Conservation (phyloP, 1,284 basidiomycete genomes). For the Ustilago xerochloae region DNA sequence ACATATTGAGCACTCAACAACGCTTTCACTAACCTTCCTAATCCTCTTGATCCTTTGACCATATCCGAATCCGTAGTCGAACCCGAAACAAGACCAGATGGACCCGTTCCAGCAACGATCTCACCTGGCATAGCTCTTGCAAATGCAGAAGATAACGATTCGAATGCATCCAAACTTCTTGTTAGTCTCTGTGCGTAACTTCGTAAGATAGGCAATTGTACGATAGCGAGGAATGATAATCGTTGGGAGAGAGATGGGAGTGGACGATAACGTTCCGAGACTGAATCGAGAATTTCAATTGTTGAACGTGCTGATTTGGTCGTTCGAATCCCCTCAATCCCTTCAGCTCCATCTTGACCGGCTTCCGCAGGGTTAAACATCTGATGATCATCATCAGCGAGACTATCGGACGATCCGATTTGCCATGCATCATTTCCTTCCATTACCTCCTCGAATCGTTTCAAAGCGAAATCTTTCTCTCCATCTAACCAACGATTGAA, state of each 20-base stretch:
- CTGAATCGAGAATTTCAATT: slow-evolving; percentile 51
- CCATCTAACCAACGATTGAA: slow-evolving; percentile 83
- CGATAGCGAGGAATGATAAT: slow-evolving; percentile 81
- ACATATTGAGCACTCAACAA: slow-evolving; percentile 54
- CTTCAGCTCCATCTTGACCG: background rate
- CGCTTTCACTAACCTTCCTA: slow-evolving; percentile 61
- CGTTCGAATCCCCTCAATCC: slow-evolving; percentile 26
- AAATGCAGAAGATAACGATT: slow-evolving; percentile 76
- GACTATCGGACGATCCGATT: slow-evolving; percentile 75
- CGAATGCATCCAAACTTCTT: slow-evolving; percentile 89
- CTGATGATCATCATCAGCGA: slow-evolving; percentile 72
- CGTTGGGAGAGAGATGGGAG: slow-evolving; percentile 82
- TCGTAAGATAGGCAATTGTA: slow-evolving; percentile 86
- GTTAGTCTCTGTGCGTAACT: slow-evolving; percentile 81
- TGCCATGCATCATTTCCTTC: slow-evolving; percentile 85
- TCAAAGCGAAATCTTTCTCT: slow-evolving; percentile 76
- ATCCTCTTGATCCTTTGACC: slow-evolving; percentile 62
- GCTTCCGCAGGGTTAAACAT: slow-evolving; percentile 1
- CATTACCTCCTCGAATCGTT: slow-evolving; percentile 84
- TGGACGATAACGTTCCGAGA: slow-evolving; percentile 84
- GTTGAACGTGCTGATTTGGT: slow-evolving; percentile 54
- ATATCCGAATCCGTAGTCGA: slow-evolving; percentile 48
- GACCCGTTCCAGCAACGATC: slow-evolving; percentile 32
- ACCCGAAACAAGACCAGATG: slow-evolving; percentile 11
- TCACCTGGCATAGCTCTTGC: slow-evolving; percentile 89